Evolutionary conservation across 2,329 filamentous ascomycete genomes (phyloP).

Genomic region (Calonectria hawksworthii): DNA sequence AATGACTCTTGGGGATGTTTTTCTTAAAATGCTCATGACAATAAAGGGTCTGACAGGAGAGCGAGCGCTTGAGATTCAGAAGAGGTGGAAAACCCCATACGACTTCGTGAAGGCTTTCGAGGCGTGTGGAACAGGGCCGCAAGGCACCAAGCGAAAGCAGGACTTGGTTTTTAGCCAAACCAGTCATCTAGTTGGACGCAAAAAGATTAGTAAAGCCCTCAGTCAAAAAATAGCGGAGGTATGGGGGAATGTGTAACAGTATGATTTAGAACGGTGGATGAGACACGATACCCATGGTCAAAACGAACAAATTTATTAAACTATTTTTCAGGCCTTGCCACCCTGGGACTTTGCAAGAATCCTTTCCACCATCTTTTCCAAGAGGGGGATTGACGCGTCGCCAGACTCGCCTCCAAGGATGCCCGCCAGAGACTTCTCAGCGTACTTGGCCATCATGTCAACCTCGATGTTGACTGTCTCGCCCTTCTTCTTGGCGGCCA

Average conservation of each 20-base stretch:
- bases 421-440: conserved; percentile 88
- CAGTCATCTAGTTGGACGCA: conserved; percentile 72
- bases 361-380: conserved; percentile 81
- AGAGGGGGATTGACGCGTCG: conserved; percentile 65
- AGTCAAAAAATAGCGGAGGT: conserved; percentile 80
- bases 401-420: conserved; percentile 70
- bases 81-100: conserved; percentile 80
- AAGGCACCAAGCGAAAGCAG: conserved; percentile 68
- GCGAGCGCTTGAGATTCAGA: conserved; percentile 84
- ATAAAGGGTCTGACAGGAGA: conserved; percentile 81
- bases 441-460: conserved; percentile 88
- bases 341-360: conserved; percentile 77
- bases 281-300: conserved; percentile 41
- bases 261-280: conserved; percentile 14
- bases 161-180: conserved; percentile 72
- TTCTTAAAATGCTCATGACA: conserved; percentile 89
- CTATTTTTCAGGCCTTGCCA: conserved; percentile 38
- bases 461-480: conserved; percentile 94
- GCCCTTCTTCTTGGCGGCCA: conserved; percentile 82
- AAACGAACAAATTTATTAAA: conserved; percentile 27
- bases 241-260: conserved; percentile 70
- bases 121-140: conserved; percentile 62
- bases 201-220: conserved; percentile 75
- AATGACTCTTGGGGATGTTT: conserved; percentile 81
- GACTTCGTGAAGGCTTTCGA: conserved; percentile 80